Evolutionary conservation across 1,139 yeast species (phyloP).

Genomic region (Magnusiomyces clavatus): DNA sequence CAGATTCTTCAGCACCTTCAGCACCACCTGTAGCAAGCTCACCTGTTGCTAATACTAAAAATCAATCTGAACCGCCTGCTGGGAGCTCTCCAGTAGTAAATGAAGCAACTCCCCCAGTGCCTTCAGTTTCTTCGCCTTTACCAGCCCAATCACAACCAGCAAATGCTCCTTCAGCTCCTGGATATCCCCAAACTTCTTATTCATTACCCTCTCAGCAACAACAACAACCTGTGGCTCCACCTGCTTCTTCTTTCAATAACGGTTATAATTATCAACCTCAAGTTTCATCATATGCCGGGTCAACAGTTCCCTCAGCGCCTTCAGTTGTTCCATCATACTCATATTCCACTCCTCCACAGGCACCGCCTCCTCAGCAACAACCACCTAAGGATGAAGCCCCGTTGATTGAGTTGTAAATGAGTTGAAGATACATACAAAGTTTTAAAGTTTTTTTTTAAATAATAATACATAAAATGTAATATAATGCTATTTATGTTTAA

Average conservation of each 20-base stretch:
- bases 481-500: too few species aligned
- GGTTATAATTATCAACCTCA: neutral
- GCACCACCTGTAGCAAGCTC: neutral
- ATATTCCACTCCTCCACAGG: neutral
- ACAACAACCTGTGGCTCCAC: neutral
- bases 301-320: neutral
- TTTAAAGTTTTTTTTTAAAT: too few species aligned
- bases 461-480: too few species aligned
- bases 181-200: neutral
- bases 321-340: neutral
- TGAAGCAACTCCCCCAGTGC: neutral
- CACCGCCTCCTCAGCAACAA: neutral
- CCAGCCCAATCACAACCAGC: neutral
- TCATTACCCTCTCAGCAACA: neutral
- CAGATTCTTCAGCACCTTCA: neutral
- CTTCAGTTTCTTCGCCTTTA: neutral
- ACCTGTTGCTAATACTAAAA: too few species aligned
- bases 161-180: neutral
- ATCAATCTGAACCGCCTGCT: neutral
- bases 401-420: neutral
- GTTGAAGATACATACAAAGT: too few species aligned
- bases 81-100: neutral
- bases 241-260: neutral
- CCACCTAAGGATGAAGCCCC: slow-evolving; percentile 2
- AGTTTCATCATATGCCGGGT: neutral